Percentiles rank a stretch among this genome's conserved stretches.
phyloP scores from a whole-genome alignment of 2,329 filamentous ascomycete genomes.

The Fusarium decemcellulare region DNA sequence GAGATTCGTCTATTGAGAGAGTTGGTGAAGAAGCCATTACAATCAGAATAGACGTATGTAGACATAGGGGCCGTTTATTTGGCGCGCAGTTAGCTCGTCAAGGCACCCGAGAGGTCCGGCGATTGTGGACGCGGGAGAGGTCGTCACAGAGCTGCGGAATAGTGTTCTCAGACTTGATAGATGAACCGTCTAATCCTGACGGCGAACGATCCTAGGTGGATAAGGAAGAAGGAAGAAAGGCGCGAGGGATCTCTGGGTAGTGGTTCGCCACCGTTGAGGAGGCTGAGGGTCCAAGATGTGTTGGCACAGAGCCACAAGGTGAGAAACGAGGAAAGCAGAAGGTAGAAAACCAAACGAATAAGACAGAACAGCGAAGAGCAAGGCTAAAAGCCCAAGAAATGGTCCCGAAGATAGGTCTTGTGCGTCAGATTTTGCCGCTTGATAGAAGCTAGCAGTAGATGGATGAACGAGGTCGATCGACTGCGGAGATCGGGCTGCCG shows the following conservation, averaged over 20 bases:
- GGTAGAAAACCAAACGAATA: not conserved
- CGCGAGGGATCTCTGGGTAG: not conserved
- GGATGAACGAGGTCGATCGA: conserved; percentile 18
- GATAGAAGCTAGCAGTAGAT: conserved; percentile 11
- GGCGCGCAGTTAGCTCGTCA: not conserved
- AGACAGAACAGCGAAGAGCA: not conserved
- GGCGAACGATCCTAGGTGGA: not conserved
- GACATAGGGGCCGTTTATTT: conserved; percentile 23
- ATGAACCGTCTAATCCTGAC: not conserved
- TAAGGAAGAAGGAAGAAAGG: not conserved
- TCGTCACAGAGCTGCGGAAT: not conserved
- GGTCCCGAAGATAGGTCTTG: not conserved
- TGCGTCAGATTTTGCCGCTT: conserved; percentile 35
- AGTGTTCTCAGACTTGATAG: not conserved
- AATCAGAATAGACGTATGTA: conserved; percentile 13
- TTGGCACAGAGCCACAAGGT: not conserved
- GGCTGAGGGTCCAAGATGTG: not conserved
- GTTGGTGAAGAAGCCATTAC: conserved; percentile 30
- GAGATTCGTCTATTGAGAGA: conserved; percentile 27
- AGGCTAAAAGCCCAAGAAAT: not conserved
- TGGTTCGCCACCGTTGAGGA: conserved; percentile 21
- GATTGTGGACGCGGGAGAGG: not conserved
- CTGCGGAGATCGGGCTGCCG: conserved; percentile 29
- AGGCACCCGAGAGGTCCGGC: conserved; percentile 6
- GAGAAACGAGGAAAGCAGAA: not conserved